These are phyloP conservation scores for Rossbeevera mucosa DNA, from an alignment of 768 basidiomycete genomes.

Conservation along the genomic window DNA sequence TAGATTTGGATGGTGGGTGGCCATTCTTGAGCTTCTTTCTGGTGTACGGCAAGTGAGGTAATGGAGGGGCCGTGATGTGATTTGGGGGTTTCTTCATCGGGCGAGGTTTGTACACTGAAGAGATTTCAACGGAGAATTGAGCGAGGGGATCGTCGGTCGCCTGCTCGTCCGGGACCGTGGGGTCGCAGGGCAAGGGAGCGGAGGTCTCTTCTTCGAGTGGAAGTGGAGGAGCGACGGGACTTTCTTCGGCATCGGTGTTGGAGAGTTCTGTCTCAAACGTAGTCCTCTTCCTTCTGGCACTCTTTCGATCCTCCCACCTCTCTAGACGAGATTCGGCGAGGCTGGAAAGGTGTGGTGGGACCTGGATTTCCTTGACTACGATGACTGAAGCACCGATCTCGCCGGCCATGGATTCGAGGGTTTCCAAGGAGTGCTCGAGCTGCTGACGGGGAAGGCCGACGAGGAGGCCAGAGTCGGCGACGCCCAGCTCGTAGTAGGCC, in stretches of 20 bases:
- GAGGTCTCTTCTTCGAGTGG: conserved; percentile 4
- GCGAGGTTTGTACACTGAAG: conserved; percentile 69
- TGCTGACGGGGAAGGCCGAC: conserved; percentile 72
- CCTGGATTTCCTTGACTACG: conserved; percentile 83
- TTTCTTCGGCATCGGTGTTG: conserved; percentile 38
- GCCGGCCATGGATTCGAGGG: conserved; percentile 89
- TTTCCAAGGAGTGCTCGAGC: conserved; percentile 77
- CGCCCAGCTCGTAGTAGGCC: conserved; percentile 78
- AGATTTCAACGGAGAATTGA: conserved; percentile 52
- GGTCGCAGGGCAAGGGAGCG: conserved; percentile 29
- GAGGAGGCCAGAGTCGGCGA: conserved; percentile 84
- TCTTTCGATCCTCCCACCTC: conserved; percentile 36
- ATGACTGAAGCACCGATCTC: conserved; percentile 92
- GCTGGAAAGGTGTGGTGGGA: conserved; percentile 49
- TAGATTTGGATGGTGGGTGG: conserved; percentile 8
- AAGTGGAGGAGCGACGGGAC: conserved; percentile 1
- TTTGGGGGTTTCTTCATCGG: conserved; percentile 46
- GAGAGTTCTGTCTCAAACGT: conserved; percentile 34
- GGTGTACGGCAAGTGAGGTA: conserved; percentile 3
- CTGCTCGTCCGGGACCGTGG: too few relatives aligned
- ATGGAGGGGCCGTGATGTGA: conserved; percentile 29
- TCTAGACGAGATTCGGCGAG: conserved; percentile 31
- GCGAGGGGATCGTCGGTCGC: neutral
- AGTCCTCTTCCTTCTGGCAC: conserved; percentile 34
- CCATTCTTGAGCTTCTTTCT: conserved; percentile 29